A percentile compares a stretch with the other conserved stretches of the same genome.
phyloP scores from a whole-genome alignment of 2,329 filamentous ascomycete genomes.

The Alternaria arbusti region DNA sequence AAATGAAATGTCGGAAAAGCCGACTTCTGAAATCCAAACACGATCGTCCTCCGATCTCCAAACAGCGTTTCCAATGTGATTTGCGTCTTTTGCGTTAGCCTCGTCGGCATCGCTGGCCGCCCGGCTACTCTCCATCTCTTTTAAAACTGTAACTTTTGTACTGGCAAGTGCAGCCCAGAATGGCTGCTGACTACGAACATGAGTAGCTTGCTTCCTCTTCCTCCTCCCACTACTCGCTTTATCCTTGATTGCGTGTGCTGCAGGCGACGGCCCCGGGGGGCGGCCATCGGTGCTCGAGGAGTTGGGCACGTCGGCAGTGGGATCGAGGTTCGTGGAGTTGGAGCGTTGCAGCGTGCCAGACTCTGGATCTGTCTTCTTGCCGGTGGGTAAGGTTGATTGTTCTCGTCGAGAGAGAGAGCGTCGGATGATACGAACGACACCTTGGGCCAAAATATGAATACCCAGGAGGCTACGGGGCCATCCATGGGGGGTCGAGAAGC shows the following conservation, averaged over 20 bases:
- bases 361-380: slow-evolving; percentile 65
- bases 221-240: slow-evolving; percentile 75
- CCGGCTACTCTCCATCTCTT: slow-evolving; percentile 77
- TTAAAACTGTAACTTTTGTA: slow-evolving; percentile 95
- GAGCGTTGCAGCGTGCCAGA: slow-evolving; percentile 53
- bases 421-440: slow-evolving; percentile 72
- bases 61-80: slow-evolving; percentile 77
- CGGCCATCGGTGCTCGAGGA: slow-evolving; percentile 55
- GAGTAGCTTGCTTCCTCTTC: slow-evolving; percentile 87
- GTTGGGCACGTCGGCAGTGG: slow-evolving; percentile 59
- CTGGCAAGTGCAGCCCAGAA: slow-evolving; percentile 94
- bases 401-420: slow-evolving; percentile 50
- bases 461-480: slow-evolving; percentile 74
- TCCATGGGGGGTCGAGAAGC: slow-evolving; percentile 59
- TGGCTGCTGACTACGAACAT: slow-evolving; percentile 87
- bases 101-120: slow-evolving; percentile 75
- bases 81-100: slow-evolving; percentile 76
- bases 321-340: slow-evolving; percentile 42
- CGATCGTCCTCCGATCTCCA: slow-evolving; percentile 73
- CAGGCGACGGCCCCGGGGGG: slow-evolving; percentile 59
- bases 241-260: slow-evolving; percentile 61
- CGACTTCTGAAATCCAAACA: slow-evolving; percentile 83
- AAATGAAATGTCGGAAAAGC: slow-evolving; percentile 78
- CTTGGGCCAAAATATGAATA: slow-evolving; percentile 77
- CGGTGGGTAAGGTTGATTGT: slow-evolving; percentile 41